Evolutionary conservation across 345 rosid species (phyloP).

Genomic region (Gossypium arboreum): DNA sequence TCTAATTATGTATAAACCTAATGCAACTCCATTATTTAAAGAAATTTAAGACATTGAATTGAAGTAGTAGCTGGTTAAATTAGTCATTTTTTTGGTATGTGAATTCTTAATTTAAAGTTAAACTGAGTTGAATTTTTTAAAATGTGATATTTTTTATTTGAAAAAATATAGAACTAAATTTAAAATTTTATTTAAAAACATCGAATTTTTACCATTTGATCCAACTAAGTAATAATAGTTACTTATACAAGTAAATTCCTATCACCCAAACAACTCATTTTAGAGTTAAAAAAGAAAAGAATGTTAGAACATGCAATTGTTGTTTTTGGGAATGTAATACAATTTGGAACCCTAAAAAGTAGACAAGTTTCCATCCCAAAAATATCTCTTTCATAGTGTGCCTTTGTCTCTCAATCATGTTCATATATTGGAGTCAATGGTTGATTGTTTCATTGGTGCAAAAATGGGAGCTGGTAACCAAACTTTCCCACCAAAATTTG

Average conservation of each 20-base stretch:
- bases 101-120: too few species aligned
- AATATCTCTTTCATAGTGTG: neutral
- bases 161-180: too few species aligned
- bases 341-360: neutral
- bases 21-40: neutral
- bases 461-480: slow-evolving; percentile 21
- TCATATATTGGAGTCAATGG: slow-evolving; percentile 9
- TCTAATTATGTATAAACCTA: neutral
- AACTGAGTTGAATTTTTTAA: too few species aligned
- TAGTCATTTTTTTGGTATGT: neutral
- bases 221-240: too few species aligned
- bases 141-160: too few species aligned
- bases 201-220: too few species aligned
- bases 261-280: neutral
- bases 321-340: neutral
- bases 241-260: too few species aligned
- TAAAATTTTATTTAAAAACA: too few species aligned
- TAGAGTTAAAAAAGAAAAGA: neutral
- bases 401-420: slow-evolving; percentile 14
- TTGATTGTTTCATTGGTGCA: slow-evolving; percentile 7
- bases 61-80: neutral
- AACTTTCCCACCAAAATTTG: slow-evolving; percentile 18
- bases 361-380: neutral
- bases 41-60: neutral
- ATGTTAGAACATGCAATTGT: slow-evolving; percentile 9